These are phyloP conservation scores for Oryza meridionalis DNA, from an alignment of 176 grass and related monocot genomes.

Conservation along the genomic window DNA sequence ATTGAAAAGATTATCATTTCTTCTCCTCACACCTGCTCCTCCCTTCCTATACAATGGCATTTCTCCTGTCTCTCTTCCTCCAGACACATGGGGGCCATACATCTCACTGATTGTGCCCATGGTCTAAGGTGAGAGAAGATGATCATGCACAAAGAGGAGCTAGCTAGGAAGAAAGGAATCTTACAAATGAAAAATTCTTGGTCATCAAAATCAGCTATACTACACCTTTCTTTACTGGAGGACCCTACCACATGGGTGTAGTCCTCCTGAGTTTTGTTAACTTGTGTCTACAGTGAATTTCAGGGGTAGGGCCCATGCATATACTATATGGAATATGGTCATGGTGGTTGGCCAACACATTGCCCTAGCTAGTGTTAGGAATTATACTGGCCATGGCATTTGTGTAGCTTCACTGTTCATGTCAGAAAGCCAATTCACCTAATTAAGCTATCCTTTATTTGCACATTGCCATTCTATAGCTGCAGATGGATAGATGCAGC, in stretches of 20 bases:
- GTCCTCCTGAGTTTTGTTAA: background rate
- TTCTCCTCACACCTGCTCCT: background rate
- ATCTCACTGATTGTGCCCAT: conserved; percentile 8
- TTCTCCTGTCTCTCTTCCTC: background rate
- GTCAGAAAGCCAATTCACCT: background rate
- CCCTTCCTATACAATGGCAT: background rate
- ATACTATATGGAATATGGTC: background rate
- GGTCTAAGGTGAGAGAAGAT: background rate
- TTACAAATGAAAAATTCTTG: background rate
- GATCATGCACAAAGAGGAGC: background rate
- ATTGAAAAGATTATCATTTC: background rate
- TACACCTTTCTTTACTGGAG: background rate
- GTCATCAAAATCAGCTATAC: background rate
- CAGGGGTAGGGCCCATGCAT: background rate
- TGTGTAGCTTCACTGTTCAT: background rate
- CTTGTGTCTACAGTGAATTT: conserved; percentile 2
- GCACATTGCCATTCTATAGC: background rate
- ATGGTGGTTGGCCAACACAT: conserved; percentile 31
- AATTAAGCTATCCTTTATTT: background rate
- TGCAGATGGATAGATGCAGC: background rate
- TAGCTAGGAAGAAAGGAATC: background rate
- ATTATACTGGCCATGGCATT: background rate
- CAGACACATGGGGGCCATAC: conserved; percentile 8
- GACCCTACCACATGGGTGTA: conserved; percentile 38
- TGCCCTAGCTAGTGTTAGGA: background rate